These are phyloP conservation scores for Heritiera fomes DNA, from an alignment of 345 rosid species.

Conservation along the genomic window DNA sequence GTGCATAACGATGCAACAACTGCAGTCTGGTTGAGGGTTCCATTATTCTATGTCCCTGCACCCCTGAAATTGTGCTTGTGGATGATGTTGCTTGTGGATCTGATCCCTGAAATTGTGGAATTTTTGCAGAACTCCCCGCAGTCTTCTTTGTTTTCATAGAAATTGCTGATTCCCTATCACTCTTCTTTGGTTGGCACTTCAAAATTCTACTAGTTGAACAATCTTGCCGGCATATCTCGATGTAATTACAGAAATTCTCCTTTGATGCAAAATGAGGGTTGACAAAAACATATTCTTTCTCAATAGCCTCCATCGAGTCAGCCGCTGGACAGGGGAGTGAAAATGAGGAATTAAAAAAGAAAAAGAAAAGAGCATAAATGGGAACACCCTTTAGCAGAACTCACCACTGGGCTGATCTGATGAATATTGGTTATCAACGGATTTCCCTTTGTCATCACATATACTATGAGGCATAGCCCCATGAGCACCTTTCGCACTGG, in stretches of 20 bases:
- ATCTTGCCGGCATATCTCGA: constrained; percentile 56
- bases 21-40: constrained; percentile 65
- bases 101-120: constrained; percentile 31
- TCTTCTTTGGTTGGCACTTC: constrained; percentile 38
- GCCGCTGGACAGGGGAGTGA: constrained; percentile 35
- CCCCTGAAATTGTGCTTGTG: constrained; percentile 39
- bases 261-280: constrained; percentile 48
- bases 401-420: constrained; percentile 49
- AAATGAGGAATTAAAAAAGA: constrained; percentile 24
- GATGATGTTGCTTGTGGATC: constrained; percentile 35
- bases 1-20: constrained; percentile 52
- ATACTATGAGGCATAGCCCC: constrained; percentile 22
- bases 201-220: constrained; percentile 34
- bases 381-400: constrained; percentile 15
- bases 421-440: constrained; percentile 38
- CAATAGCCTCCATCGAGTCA: constrained; percentile 66
- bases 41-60: constrained; percentile 45
- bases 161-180: constrained; percentile 33
- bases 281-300: constrained; percentile 76
- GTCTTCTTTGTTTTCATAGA: constrained; percentile 36
- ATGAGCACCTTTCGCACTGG: constrained; percentile 22
- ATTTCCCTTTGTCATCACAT: constrained; percentile 37
- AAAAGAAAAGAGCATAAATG: constrained; percentile 1
- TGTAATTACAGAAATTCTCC: constrained; percentile 57
- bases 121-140: constrained; percentile 28